A percentile compares a stretch with the other conserved stretches of the same genome.
These are phyloP conservation scores for Termitomyces sp. DNA, from an alignment of 768 basidiomycete genomes.

Conservation along the genomic window DNA sequence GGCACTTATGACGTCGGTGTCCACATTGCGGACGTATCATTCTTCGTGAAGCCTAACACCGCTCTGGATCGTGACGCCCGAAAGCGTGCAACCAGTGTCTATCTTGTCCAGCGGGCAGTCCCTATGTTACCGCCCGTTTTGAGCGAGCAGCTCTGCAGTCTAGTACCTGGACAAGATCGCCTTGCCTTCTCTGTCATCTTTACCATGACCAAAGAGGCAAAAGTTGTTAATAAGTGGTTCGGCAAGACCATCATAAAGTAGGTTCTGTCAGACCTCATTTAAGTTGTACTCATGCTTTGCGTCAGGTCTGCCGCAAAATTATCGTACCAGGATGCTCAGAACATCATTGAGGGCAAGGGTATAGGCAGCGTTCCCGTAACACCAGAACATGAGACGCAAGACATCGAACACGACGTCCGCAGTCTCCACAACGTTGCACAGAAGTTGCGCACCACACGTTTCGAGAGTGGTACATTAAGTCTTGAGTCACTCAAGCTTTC, in stretches of 20 bases:
- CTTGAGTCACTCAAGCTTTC: conserved; percentile 63
- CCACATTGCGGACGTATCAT: conserved; percentile 95
- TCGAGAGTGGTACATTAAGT: conserved; percentile 74
- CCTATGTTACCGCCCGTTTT: conserved; percentile 97
- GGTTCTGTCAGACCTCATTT: conserved; percentile 14
- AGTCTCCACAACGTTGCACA: conserved; percentile 62
- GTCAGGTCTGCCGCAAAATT: conserved; percentile 80
- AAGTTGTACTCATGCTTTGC: conserved; percentile 7
- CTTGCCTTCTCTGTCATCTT: conserved; percentile 89
- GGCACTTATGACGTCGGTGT: conserved; percentile 90
- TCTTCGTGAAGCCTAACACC: conserved; percentile 92
- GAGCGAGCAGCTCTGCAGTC: conserved; percentile 89
- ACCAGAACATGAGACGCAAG: conserved; percentile 52
- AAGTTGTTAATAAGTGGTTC: conserved; percentile 85
- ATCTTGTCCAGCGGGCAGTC: conserved; percentile 91
- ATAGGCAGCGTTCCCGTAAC: conserved; percentile 47
- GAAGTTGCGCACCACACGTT: conserved; percentile 66
- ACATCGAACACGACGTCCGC: conserved; percentile 73
- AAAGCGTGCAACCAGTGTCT: conserved; percentile 95
- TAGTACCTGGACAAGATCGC: conserved; percentile 83
- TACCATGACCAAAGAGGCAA: conserved; percentile 78
- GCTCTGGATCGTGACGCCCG: conserved; percentile 98
- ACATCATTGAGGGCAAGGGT: conserved; percentile 68
- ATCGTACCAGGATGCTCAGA: conserved; percentile 77
- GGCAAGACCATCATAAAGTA: conserved; percentile 90